phyloP scores from a whole-genome alignment of 495 filamentous ascomycete genomes.

The Xylaria intraflava region DNA sequence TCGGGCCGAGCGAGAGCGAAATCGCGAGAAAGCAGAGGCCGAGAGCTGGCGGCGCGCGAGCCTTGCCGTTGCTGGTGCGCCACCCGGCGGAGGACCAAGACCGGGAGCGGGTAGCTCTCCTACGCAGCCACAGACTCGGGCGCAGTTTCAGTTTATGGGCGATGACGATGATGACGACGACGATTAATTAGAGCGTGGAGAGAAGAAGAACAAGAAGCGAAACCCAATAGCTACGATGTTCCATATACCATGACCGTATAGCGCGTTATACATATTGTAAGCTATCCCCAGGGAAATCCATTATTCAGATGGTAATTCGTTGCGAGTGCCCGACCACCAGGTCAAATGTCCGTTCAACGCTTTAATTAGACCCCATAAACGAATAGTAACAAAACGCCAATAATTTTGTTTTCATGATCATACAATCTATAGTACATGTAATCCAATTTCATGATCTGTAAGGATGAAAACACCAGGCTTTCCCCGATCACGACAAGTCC shows the following conservation, averaged over 20 bases:
- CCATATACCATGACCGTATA: no score
- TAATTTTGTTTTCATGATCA: neutral
- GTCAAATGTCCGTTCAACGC: no score
- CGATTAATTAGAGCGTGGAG: conserved; percentile 21
- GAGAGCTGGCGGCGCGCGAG: conserved; percentile 32
- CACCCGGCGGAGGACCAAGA: neutral
- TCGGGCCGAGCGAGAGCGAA: conserved; percentile 14
- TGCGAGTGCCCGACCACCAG: no score
- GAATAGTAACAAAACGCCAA: no score
- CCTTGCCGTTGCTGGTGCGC: conserved; percentile 12
- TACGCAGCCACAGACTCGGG: conserved; percentile 25
- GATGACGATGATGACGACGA: conserved; percentile 50
- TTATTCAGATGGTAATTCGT: no score
- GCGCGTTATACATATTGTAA: no score
- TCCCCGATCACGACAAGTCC: neutral
- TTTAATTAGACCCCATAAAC: no score
- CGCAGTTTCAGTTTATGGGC: conserved; percentile 48
- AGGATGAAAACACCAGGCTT: neutral
- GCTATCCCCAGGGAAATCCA: no score
- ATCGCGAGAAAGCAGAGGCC: conserved; percentile 26
- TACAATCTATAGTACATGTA: conserved; percentile 17
- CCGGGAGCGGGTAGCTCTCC: no score
- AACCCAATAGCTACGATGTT: no score
- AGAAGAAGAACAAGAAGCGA: no score
- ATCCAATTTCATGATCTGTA: conserved; percentile 4